Evolutionary conservation across 805 yeast species (phyloP), one percentile per base, ranked within the genome.

Genomic region (Kodamaea restingae): DNA sequence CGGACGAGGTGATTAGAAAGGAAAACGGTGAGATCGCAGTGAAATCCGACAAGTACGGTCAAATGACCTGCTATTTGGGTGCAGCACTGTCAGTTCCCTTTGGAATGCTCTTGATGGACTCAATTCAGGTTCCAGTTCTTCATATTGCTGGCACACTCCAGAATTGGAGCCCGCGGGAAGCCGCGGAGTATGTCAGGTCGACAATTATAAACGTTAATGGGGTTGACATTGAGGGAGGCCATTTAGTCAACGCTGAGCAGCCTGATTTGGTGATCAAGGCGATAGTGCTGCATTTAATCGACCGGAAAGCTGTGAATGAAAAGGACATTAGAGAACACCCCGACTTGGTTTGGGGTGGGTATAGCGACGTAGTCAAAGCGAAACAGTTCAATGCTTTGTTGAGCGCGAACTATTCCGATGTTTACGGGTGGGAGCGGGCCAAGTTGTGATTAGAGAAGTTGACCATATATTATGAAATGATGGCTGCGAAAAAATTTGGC

Each of bases 101-200:
- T 38, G 63, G 73, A 0, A 54, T 62, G 49, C 49, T 55, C 0
- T 44, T 61, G 7, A 47, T 76, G 28, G 50, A 58, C 4, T 52
- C 54, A 18, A 55, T 78, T 6, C 58, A 56, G 12, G 54, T 63
- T 1, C 84, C 82, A 0, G 73, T 73, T 2, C 58, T 72, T 32
- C 72, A 74, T 40, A 61, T 80, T 2, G 57, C 63, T n/a, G 88
- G 84, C 1, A 67, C 57, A 3, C 55, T 59, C 1, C 76, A 78
- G 0, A 70, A 60, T 7, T 81, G 87, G 86, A 75, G 75, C 45
- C 79, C 82, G 2, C 67, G 68, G 7, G 71, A 63, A 17, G 57
- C 70, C 18, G 57, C 52, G 11, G 52, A 52, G 2, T 60, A 53
- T 21, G 53, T 76, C 38, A 55, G 62, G 24, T 41, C 44, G 2